Evolutionary conservation across 768 basidiomycete genomes (phyloP), one percentile per base, ranked within the genome.

Genomic region (Psilocybe sp.): DNA sequence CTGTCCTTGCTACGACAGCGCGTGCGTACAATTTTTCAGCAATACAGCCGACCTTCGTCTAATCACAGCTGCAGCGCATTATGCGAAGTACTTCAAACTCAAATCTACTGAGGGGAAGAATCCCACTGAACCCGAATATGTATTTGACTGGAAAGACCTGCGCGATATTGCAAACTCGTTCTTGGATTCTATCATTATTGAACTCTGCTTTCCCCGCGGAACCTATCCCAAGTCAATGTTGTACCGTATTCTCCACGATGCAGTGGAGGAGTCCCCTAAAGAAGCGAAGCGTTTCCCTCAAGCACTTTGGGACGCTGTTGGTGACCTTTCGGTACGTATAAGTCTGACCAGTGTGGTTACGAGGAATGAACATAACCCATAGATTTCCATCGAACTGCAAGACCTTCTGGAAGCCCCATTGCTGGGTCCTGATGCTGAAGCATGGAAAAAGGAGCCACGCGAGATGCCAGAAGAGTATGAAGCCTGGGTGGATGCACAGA

Each of bases 141-240:
- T 77, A 10, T 92, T 93, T 62, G 84, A 88, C 57, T 84, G 80
- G 80, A 68, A 54, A 6, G 76, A 76, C 44, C 65, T 89, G 52
- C 80, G 81, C 56, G 73, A 74, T 28, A 84, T 84, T 16, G 81
- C 86, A 57, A 76, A 77, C 57, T 92, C 91, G 3, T 91, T 90
- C 68, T 66, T 92, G 43, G 90, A 92, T 64, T 89, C 88, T 0
- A 87, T 92, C 50, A 79, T 93, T 53, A 79, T 92, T 51, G 91
- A 93, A 61, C 67, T 93, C 5, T 88, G 85, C 59, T 84, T 92
- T 54, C 90, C 91, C 5, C 69, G 73, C 41, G 82, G 83, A 2
- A 71, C 74, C 0, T 88, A 87, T 65, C 85, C 88, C 4, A 81
- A 78, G 61, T 73, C 76, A 44, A 71, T 91, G 38, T 63, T 93